A percentile compares a stretch with the other conserved stretches of the same genome.
Conservation (phyloP, 1,139 yeast species). For the Taphrina deformans region DNA sequence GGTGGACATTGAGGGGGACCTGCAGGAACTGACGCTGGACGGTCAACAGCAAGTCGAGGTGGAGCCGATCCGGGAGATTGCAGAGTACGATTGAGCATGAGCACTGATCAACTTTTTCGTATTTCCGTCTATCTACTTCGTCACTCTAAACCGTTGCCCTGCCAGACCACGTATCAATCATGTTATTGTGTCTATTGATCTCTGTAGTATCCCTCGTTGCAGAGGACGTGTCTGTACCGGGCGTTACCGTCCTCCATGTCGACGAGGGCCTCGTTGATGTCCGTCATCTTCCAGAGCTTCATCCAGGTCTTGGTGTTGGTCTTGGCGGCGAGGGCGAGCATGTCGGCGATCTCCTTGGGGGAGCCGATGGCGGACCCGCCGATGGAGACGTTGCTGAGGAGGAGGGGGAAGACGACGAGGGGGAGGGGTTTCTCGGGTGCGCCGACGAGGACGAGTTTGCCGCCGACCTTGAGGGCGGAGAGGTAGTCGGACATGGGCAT, state of each 20-base stretch:
- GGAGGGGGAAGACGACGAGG: conserved; percentile 34
- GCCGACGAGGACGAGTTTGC: conserved; percentile 36
- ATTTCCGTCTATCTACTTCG: not conserved
- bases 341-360: conserved; percentile 57
- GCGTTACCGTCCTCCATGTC: conserved; percentile 34
- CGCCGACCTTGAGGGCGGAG: conserved; percentile 35
- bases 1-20: conserved; percentile 58
- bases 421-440: conserved; percentile 36
- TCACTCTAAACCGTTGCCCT: too few species aligned
- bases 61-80: conserved; percentile 18
- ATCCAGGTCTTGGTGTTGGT: conserved; percentile 60
- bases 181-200: not conserved
- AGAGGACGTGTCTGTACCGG: conserved; percentile 29
- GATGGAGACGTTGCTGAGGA: conserved; percentile 33
- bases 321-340: conserved; percentile 57
- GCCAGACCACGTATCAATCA: too few species aligned
- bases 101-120: not conserved
- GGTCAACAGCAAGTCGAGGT: conserved; percentile 16
- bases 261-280: conserved; percentile 42
- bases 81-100: conserved; percentile 9
- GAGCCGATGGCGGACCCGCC: conserved; percentile 49
- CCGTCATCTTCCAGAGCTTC: conserved; percentile 57
- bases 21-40: conserved; percentile 16
- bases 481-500: conserved; percentile 46
- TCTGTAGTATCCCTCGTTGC: not conserved